A percentile compares a stretch with the other conserved stretches of the same genome.
These are phyloP conservation scores for Xylariaceae sp. DNA, from an alignment of 2,329 filamentous ascomycete genomes.

Conservation along the genomic window DNA sequence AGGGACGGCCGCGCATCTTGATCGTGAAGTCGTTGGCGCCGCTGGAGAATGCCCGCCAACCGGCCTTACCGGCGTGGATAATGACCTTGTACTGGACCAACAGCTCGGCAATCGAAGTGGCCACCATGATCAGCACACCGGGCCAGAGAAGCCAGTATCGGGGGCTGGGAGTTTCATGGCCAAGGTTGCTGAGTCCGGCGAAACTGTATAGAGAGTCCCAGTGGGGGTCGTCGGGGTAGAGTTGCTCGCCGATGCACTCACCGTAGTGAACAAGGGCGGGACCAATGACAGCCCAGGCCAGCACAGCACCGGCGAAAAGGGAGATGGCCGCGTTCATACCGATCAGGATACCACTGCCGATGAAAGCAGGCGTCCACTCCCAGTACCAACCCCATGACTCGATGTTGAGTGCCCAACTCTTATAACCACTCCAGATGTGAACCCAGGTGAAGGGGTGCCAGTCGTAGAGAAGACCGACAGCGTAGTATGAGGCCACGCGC, in stretches of 20 bases:
- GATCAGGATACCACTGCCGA: slow-evolving; percentile 54
- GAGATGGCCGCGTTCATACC: slow-evolving; percentile 55
- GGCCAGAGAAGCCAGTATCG: slow-evolving; percentile 41
- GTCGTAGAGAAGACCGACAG: slow-evolving; percentile 53
- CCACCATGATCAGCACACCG: slow-evolving; percentile 40
- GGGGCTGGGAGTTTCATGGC: slow-evolving; percentile 33
- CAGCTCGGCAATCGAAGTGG: slow-evolving; percentile 37
- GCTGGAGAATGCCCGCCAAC: slow-evolving; percentile 42
- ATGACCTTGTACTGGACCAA: slow-evolving; percentile 38
- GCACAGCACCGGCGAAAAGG: slow-evolving; percentile 49
- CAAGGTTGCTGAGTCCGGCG: slow-evolving; percentile 32
- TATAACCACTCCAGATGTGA: slow-evolving; percentile 50
- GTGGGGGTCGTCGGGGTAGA: slow-evolving; percentile 36
- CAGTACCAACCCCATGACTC: slow-evolving; percentile 56
- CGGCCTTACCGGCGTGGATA: slow-evolving; percentile 38
- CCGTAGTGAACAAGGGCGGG: slow-evolving; percentile 51
- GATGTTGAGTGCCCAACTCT: slow-evolving; percentile 44
- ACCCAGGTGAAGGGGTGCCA: slow-evolving; percentile 51
- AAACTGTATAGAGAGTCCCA: slow-evolving; percentile 41
- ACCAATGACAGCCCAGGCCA: slow-evolving; percentile 54
- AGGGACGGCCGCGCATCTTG: slow-evolving; percentile 38
- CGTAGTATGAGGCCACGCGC: slow-evolving; percentile 53
- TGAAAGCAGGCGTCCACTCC: slow-evolving; percentile 55
- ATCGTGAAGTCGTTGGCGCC: slow-evolving; percentile 38
- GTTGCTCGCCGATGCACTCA: slow-evolving; percentile 38